Conservation (phyloP, 164 flowering plant genomes). For the Stephania yunnanensis region DNA sequence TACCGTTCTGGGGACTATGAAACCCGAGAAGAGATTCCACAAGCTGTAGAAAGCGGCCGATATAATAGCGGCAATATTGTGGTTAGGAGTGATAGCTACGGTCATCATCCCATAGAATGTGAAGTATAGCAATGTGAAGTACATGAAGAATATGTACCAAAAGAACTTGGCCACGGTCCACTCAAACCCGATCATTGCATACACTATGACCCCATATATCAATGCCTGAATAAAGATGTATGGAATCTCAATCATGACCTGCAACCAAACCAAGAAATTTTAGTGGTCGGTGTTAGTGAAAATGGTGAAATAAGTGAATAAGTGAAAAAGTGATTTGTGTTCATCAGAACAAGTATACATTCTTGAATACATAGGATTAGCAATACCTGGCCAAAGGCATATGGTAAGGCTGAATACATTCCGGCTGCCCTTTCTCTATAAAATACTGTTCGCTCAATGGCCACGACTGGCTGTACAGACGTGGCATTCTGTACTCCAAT, state of each 20-base stretch:
- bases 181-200: constrained; percentile 53
- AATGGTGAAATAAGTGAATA: background rate
- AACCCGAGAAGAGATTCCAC: constrained; percentile 47
- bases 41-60: constrained; percentile 27
- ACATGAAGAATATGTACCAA: constrained; percentile 48
- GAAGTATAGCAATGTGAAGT: constrained; percentile 43
- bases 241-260: constrained; percentile 37
- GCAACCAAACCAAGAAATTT: constrained; percentile 5
- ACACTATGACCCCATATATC: constrained; percentile 34
- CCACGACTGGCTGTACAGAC: constrained; percentile 39
- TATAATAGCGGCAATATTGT: constrained; percentile 31
- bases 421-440: constrained; percentile 45
- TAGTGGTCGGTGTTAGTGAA: background rate
- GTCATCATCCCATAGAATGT: constrained; percentile 59
- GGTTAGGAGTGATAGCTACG: constrained; percentile 48
- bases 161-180: constrained; percentile 46
- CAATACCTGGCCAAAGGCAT: constrained; percentile 35
- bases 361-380: background rate
- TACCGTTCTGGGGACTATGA: constrained; percentile 31
- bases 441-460: constrained; percentile 32
- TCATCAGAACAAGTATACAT: too few relatives aligned
- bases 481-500: constrained; percentile 25
- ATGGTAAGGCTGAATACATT: constrained; percentile 39
- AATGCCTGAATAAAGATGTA: constrained; percentile 34
- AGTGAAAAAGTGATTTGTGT: background rate